These are phyloP conservation scores for Cladophialophora exuberans DNA, from an alignment of 2,329 filamentous ascomycete genomes.

Conservation along the genomic window DNA sequence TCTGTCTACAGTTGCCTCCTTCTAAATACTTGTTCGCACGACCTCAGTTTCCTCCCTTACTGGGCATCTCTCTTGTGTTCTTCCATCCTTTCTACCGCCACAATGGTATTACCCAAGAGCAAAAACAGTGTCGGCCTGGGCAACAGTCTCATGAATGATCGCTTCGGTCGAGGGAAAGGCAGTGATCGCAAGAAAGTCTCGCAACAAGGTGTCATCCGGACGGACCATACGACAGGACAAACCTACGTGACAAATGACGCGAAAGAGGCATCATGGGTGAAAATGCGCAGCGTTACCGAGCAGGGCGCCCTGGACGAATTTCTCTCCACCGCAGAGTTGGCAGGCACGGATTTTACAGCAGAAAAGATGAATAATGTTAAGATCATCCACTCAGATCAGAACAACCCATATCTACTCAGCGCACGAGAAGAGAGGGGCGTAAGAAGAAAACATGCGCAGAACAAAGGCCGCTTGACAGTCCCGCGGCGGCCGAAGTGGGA, in stretches of 20 bases:
- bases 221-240: constrained; percentile 73
- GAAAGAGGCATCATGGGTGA: constrained; percentile 94
- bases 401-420: constrained; percentile 90
- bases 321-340: constrained; percentile 89
- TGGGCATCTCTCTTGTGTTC: not conserved
- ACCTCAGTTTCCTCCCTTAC: constrained; percentile 7
- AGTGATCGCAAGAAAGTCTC: constrained; percentile 75
- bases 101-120: constrained; percentile 82
- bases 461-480: constrained; percentile 79
- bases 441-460: constrained; percentile 79
- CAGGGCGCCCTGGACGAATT: constrained; percentile 97
- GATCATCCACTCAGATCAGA: constrained; percentile 95
- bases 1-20: constrained; percentile 8
- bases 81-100: constrained; percentile 33
- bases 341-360: constrained; percentile 97
- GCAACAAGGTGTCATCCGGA: constrained; percentile 68
- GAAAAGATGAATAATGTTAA: constrained; percentile 99
- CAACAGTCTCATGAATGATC: constrained; percentile 98
- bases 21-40: too few relatives aligned
- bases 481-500: constrained; percentile 91
- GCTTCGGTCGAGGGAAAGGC: constrained; percentile 92
- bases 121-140: constrained; percentile 94
- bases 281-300: constrained; percentile 98
- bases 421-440: constrained; percentile 79
- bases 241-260: constrained; percentile 89